Evolutionary conservation across 306 rosid species (phyloP), one percentile per base, ranked within the genome.

Genomic region (Cyamopsis tetragonoloba): DNA sequence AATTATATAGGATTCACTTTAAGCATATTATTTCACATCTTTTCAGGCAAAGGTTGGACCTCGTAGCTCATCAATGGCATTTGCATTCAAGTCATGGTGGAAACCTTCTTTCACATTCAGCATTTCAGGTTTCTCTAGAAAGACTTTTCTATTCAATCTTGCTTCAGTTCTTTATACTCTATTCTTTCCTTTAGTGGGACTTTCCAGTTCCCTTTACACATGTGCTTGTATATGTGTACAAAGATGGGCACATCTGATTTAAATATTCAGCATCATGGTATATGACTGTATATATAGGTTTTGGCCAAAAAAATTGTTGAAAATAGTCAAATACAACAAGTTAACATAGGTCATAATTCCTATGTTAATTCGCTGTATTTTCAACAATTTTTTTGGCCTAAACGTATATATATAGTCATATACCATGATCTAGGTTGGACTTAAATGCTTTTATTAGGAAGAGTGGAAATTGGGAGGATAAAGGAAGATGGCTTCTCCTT

Each of bases 51-150:
- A 93, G 82, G 75, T 56, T 63, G 97, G 99, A 50, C 90, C 91
- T 73, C 82, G 60, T 38, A 85, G 86, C 81, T 93, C 96, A 38
- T 78, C 96, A 12, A 41, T 80, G 53, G 87, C 88, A 59, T 57
- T 83, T 76, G 97, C 97, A 55, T 88, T 90, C 80, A 93, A 93
- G 73, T 88, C 97, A 49, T 93, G 99, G 99, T 93, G 97, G 99
- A 90, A 88, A 79, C 99, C 99, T 74, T 79, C 99, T 68, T 88
- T 93, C 75, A 88, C 99, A 66, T 81, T 85, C 79, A 86, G 74
- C 77, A 60, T 93, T 79, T 88, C 99, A 84, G 99, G 99, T 93
- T 64, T 46, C 56, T 61, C 48, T 60, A 9, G 54, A 43, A 38
- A 70, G 72, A 20, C 32, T 73, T 63, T 14, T 61, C 39, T 38